Evolutionary conservation across 139 green algal species (phyloP), one percentile per base, ranked within the genome.

Genomic region (Chlamydomonas sp.): DNA sequence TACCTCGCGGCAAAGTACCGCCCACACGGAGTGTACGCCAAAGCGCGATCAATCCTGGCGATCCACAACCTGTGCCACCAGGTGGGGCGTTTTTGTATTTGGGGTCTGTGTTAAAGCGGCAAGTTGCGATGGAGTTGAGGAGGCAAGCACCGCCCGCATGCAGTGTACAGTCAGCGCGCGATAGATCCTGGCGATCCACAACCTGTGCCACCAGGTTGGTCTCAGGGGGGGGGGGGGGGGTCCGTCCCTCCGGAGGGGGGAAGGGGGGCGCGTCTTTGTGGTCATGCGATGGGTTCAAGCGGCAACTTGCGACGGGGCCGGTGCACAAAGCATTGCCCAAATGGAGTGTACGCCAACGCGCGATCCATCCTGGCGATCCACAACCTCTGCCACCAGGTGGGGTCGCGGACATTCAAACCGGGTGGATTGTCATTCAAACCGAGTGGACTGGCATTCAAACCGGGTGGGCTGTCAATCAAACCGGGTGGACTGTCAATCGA

Each of bases 51-150:
- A 31, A 69, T 96, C 37, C 70, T 95, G 54, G 87, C 86, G 26
- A 93, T 97, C 48, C 91, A 97, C 80, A 97, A 97, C 73, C 80
- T 97, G 31, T 59, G 78, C 8, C 84, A 91, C 72, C 89, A 95
- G 86, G 88, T 90, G 60, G 30, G 60, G 43, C 43, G 43, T 13
- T 54, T 13, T 54, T 13, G n/a, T n/a, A n/a, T n/a, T n/a, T n/a
- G n/a, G n/a, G n/a, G n/a, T n/a, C n/a, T n/a, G n/a, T n/a, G n/a
- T n/a, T n/a, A n/a, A n/a, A n/a, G n/a, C n/a, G n/a, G n/a, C n/a
- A n/a, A n/a, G n/a, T n/a, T n/a, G n/a, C n/a, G n/a, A n/a, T n/a
- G n/a, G n/a, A n/a, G n/a, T n/a, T n/a, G n/a, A n/a, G n/a, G n/a
- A n/a, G n/a, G n/a, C n/a, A 95, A 96, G 76, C 96, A 93, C 80